A percentile compares a stretch with the other conserved stretches of the same genome.
These are phyloP conservation scores for Hirsutella minnesotensis DNA, from an alignment of 2,329 filamentous ascomycete genomes.

Conservation along the genomic window DNA sequence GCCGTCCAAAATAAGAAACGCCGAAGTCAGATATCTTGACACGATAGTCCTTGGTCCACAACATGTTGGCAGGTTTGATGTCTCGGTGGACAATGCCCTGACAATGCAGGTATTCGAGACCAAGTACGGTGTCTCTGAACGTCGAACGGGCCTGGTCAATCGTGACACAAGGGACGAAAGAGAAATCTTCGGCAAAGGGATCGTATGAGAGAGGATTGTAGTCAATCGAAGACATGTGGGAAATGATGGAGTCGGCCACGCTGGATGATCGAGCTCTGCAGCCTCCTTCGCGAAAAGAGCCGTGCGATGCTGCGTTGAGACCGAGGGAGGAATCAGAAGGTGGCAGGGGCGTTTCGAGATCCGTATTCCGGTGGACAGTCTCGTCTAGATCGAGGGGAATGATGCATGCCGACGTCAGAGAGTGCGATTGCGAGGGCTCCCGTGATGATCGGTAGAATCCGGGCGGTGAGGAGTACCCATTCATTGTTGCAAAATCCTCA, in stretches of 20 bases:
- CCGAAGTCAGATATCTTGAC: slow-evolving; percentile 99
- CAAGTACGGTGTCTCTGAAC: slow-evolving; percentile 94
- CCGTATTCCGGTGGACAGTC: slow-evolving; percentile 29
- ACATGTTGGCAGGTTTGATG: too few species aligned
- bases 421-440: slow-evolving; percentile 35
- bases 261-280: slow-evolving; percentile 63
- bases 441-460: slow-evolving; percentile 31
- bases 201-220: slow-evolving; percentile 47
- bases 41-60: too few species aligned
- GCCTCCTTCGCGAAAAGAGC: slow-evolving; percentile 50
- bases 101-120: too few species aligned
- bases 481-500: slow-evolving; percentile 25
- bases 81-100: too few species aligned
- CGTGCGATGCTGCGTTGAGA: slow-evolving; percentile 69
- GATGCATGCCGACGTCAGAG: slow-evolving; percentile 25
- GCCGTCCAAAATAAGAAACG: slow-evolving; percentile 90
- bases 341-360: slow-evolving; percentile 41
- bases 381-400: slow-evolving; percentile 22
- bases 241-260: slow-evolving; percentile 66
- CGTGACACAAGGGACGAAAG: slow-evolving; percentile 88
- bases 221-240: slow-evolving; percentile 52
- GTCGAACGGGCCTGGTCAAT: slow-evolving; percentile 69
- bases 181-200: slow-evolving; percentile 73
- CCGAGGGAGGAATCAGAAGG: slow-evolving; percentile 40
- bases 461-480: slow-evolving; percentile 23